These are phyloP conservation scores for Penicillium polonicum DNA, from an alignment of 2,329 filamentous ascomycete species.

Conservation along the genomic window DNA sequence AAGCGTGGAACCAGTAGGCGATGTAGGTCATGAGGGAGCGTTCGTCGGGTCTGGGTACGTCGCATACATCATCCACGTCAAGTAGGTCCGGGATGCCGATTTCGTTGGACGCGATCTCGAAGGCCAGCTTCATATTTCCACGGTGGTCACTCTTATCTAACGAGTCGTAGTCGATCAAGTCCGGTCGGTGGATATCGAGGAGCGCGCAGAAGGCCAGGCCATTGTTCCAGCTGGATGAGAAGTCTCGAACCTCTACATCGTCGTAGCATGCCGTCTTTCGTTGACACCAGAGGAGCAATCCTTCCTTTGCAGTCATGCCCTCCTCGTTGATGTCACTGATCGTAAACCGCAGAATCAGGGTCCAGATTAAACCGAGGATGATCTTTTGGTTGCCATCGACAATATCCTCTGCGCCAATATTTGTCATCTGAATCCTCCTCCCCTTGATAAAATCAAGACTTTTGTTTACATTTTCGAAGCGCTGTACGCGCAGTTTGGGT, in stretches of 20 bases:
- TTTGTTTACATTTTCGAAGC: constrained; percentile 97
- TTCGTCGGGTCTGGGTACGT: constrained; percentile 94
- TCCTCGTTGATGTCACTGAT: constrained; percentile 99
- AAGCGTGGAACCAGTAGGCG: constrained; percentile 99
- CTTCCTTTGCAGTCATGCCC: constrained; percentile 96
- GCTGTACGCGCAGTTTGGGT: constrained; percentile 92
- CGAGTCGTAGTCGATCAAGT: constrained; percentile 93
- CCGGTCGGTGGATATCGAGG: constrained; percentile 92
- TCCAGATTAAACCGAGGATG: constrained; percentile 96
- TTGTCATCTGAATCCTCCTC: constrained; percentile 92
- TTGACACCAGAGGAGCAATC: constrained; percentile 93
- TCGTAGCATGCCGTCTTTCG: constrained; percentile 98
- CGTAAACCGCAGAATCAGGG: constrained; percentile 93
- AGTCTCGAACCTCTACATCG: constrained; percentile 92
- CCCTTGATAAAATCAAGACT: constrained; percentile 90
- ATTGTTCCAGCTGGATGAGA: constrained; percentile 95
- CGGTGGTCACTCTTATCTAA: constrained; percentile 92
- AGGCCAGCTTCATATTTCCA: constrained; percentile 97
- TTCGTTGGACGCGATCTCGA: constrained; percentile 92
- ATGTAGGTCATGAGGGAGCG: constrained; percentile 99
- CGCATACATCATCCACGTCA: constrained; percentile 96
- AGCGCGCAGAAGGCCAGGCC: constrained; percentile 94
- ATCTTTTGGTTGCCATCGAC: constrained; percentile 98
- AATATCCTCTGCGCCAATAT: constrained; percentile 96
- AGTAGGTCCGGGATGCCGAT: constrained; percentile 95